Percentiles rank a stretch among this genome's conserved stretches.
Evolutionary conservation across 2,329 filamentous ascomycete genomes (phyloP).

Genomic region (Penicillium aurantiogriseum): DNA sequence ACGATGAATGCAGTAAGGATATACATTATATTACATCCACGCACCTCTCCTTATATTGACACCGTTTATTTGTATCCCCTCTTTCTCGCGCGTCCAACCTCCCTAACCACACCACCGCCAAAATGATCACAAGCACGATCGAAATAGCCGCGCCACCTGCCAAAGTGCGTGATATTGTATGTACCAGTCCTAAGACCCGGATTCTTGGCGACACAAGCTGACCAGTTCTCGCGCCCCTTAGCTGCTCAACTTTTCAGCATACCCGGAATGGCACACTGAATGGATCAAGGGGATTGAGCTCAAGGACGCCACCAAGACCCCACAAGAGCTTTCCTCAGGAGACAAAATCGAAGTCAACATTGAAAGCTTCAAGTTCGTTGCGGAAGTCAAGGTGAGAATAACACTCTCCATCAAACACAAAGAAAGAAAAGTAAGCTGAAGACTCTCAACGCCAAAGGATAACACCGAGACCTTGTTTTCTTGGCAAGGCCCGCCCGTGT

Average conservation of each 20-base stretch:
- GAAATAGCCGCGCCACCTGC: constrained; percentile 26
- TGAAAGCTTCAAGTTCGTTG: constrained; percentile 21
- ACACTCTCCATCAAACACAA: neutral
- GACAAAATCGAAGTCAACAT: constrained; percentile 19
- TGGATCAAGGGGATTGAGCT: constrained; percentile 24
- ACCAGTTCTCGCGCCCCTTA: constrained; percentile 1
- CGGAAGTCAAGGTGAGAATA: constrained; percentile 16
- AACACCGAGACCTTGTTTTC: constrained; percentile 26
- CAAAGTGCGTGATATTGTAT: constrained; percentile 30
- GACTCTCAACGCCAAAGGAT: constrained; percentile 8
- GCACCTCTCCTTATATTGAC: neutral
- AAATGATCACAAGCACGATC: constrained; percentile 26
- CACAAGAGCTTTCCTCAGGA: constrained; percentile 4
- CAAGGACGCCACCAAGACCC: constrained; percentile 17
- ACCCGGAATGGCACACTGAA: constrained; percentile 27
- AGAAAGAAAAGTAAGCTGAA: neutral
- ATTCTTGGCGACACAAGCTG: neutral
- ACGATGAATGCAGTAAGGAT: neutral
- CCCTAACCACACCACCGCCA: neutral
- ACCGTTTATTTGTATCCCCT: neutral
- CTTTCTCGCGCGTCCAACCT: neutral
- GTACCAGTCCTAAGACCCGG: neutral
- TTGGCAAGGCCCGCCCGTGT: constrained; percentile 32
- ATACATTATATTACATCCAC: neutral
- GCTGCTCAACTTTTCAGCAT: constrained; percentile 28